Evolutionary conservation across 164 flowering plant species (phyloP), one percentile per base, ranked within the genome.

Genomic region (Buxus sempervirens): DNA sequence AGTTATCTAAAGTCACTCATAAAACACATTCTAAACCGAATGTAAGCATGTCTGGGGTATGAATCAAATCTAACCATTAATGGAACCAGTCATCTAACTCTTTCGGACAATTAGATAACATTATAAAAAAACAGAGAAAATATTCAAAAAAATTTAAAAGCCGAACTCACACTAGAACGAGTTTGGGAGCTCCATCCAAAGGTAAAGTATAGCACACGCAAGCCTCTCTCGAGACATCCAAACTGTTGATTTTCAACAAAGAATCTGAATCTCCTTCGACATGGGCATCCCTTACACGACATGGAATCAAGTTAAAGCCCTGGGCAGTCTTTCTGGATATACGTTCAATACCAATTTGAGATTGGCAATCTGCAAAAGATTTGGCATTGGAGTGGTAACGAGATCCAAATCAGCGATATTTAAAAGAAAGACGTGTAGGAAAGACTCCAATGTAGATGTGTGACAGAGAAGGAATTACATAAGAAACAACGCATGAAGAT

Each of bases 231-330:
- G 70, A 36, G 49, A 55, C 41, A 24, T 56, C 62, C 36, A 38
- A 9, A 32, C 66, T 64, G 53, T 67, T 62, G 12, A 54, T 12
- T 41, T 65, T 60, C 21, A 32, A 20, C 41, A 42, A 51, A 54
- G 73, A 45, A 69, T 42, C 59, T 10, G 60, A 53, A 61, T 60
- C 55, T 48, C 66, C 70, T 42, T 67, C 70, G 20, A 36, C 22
- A 7, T 54, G 36, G 19, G 38, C 68, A 1, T 76, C 72, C 15
- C 72, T 62, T 22, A 74, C 16, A 26, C 73, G 77, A 51, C 54
- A 82, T 4, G 86, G 86, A 56, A 90, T 85, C 85, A 90, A 73
- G 73, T 82, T 81, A 77, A 90, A 92, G 10, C 96, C 93, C 0
- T 25, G 64, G 5, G 41, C 54, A 8, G 90, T 57, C 79, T 72